phyloP scores from a whole-genome alignment of 2,329 filamentous ascomycete genomes.

The Arachnomyces sp. region DNA sequence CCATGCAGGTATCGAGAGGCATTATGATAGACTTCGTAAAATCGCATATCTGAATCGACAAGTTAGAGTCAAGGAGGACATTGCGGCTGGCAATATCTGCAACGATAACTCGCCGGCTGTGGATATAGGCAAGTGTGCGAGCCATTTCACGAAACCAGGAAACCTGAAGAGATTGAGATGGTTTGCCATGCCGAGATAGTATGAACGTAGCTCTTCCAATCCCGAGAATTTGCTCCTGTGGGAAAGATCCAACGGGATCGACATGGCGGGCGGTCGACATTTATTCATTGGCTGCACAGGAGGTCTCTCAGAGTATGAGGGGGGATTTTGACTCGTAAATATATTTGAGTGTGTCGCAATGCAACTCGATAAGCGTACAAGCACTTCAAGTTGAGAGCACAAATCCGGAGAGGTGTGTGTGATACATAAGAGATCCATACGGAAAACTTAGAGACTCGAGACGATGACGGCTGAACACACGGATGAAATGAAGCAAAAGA shows the following conservation, averaged over 20 bases:
- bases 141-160: conserved; percentile 21
- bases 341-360: no score
- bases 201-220: conserved; percentile 6
- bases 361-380: no score
- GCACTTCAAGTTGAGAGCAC: no score
- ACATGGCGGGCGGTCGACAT: no score
- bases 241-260: not conserved
- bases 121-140: conserved; percentile 17
- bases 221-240: conserved; percentile 11
- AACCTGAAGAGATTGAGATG: conserved; percentile 15
- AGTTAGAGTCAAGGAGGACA: conserved; percentile 19
- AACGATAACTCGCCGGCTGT: conserved; percentile 20
- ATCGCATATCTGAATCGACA: conserved; percentile 16
- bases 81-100: conserved; percentile 22
- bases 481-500: no score
- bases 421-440: no score
- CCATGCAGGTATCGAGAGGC: conserved; percentile 17
- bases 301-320: no score
- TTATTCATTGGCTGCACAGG: no score
- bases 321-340: no score
- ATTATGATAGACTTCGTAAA: conserved; percentile 16
- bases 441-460: no score
- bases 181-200: conserved; percentile 7
- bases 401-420: no score
- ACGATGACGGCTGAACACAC: no score